Base-by-base conservation (phyloP, 2,329 filamentous ascomycete genomes). In the Scedosporium apiospermum region DNA sequence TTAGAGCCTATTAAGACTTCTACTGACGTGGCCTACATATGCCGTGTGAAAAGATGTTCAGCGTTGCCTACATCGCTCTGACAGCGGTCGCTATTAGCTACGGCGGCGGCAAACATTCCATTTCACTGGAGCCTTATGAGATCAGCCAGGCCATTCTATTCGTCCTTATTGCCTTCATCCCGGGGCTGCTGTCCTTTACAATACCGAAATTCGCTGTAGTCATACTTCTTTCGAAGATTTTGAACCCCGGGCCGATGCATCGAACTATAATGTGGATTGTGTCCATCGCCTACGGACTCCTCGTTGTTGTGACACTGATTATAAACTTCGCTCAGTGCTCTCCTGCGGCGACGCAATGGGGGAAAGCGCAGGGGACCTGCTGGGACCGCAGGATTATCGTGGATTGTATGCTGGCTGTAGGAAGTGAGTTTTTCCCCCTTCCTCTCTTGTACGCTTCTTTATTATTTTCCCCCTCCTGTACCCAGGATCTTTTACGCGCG, bases 171-270 rank as follows among this genome's bases (percentile, higher is more conserved):
- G 72, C 70, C 21, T 78, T 78, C 63, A 66, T 69, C 0, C 71
- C 74, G 2, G 74, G 75, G 3, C 66, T 78, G 9, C 64, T 76
- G 63, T 73, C 74, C 2, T 77, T 79, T 62, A 71, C 65, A 1
- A 60, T 78, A 1, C 77, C 76, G 4, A 79, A 79, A 67, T 68
- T 78, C 9, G 76, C 75, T 41, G 75, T 77, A 46, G 71, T 77
- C 6, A 67, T 70, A 2, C 70, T 79, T 3, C 68, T 79, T 4
- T 69, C 69, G 3, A 71, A 73, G 6, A 69, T 78, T 10, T 66
- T 78, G 58, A 75, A 75, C 65, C 76, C 77, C 0, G 67, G 69
- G 27, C 65, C 63, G 18, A 38, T 59, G 7, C 76, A 78, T 62
- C 65, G 46, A 14, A 66, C 68, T 3, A 67, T 77, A 58, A 69